phyloP scores from a whole-genome alignment of 1,284 basidiomycete genomes.

The Naganishia sp. region DNA sequence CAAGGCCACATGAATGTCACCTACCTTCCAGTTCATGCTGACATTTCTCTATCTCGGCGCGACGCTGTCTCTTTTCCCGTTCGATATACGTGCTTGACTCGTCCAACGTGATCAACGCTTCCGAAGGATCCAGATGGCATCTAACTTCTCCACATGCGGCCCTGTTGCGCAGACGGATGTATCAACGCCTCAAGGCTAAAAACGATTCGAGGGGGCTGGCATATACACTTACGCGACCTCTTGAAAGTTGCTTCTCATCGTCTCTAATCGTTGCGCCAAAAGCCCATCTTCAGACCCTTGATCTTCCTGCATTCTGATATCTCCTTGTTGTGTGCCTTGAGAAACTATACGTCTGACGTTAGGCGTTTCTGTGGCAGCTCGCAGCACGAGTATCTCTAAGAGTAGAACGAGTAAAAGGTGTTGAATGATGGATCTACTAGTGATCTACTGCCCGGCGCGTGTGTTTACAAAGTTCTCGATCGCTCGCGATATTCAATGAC shows the following conservation, averaged over 20 bases:
- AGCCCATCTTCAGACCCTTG: slow-evolving; percentile 7
- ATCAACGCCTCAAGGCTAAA: background rate
- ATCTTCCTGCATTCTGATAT: slow-evolving; percentile 13
- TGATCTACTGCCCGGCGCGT: slow-evolving; percentile 18
- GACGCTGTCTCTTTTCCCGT: slow-evolving; percentile 16
- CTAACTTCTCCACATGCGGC: slow-evolving; percentile 21
- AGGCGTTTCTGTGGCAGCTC: background rate
- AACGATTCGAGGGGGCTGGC: background rate
- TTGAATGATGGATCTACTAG: slow-evolving; percentile 26
- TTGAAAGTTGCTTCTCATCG: slow-evolving; percentile 24
- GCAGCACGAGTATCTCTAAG: too few species aligned
- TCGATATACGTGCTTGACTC: slow-evolving; percentile 25
- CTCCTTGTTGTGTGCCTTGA: background rate
- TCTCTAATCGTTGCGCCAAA: slow-evolving; percentile 19
- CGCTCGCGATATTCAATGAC: background rate
- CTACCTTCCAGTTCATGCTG: slow-evolving; percentile 22
- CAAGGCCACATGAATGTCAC: background rate
- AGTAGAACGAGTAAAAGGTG: background rate
- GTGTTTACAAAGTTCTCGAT: slow-evolving; percentile 22
- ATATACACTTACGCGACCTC: slow-evolving; percentile 19
- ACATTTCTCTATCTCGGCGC: slow-evolving; percentile 23
- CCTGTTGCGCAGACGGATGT: background rate
- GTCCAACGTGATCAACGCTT: slow-evolving; percentile 19
- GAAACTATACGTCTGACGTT: too few species aligned
- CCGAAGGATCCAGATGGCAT: slow-evolving; percentile 16